A percentile compares a stretch with the other conserved stretches of the same genome.
phyloP scores from a whole-genome alignment of 495 filamentous ascomycete genomes.

The Chlorociboria aeruginascens region DNA sequence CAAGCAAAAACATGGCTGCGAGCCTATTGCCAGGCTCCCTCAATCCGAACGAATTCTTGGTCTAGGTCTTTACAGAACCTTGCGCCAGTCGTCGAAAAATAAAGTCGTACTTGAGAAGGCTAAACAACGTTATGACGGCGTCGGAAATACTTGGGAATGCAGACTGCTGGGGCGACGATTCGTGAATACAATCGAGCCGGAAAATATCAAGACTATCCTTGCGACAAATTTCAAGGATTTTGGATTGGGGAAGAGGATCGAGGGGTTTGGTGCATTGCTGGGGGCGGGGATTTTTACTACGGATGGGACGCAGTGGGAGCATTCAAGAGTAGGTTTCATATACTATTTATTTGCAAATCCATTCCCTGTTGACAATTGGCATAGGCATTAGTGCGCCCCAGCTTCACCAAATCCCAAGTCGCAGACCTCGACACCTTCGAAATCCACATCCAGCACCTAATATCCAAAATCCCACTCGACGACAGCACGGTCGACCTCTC shows the following conservation, averaged over 20 bases:
- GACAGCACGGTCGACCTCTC: slow-evolving; percentile 49
- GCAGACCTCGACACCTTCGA: slow-evolving; percentile 42
- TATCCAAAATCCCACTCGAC: slow-evolving; percentile 33
- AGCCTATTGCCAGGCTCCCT: slow-evolving; percentile 3
- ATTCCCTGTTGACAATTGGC: not conserved
- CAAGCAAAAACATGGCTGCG: slow-evolving; percentile 12
- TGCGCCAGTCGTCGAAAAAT: slow-evolving; percentile 9
- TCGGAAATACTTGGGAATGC: slow-evolving; percentile 10
- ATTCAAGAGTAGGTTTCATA: slow-evolving; percentile 22
- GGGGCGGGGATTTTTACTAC: slow-evolving; percentile 57
- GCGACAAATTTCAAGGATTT: slow-evolving; percentile 51
- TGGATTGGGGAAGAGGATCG: slow-evolving; percentile 29
- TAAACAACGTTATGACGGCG: not conserved
- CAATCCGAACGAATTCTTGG: slow-evolving; percentile 16
- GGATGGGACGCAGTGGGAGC: slow-evolving; percentile 53
- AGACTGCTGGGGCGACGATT: slow-evolving; percentile 6
- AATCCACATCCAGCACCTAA: slow-evolving; percentile 41
- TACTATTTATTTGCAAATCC: not conserved
- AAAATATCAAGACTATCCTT: slow-evolving; percentile 64
- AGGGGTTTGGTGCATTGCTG: slow-evolving; percentile 36
- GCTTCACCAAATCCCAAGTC: slow-evolving; percentile 38
- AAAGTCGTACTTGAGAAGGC: slow-evolving; percentile 2
- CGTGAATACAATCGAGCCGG: slow-evolving; percentile 48
- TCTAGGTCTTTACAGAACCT: slow-evolving; percentile 1
- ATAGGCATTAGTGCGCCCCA: slow-evolving; percentile 30